Evolutionary conservation across 2,329 filamentous ascomycete species (phyloP).

Genomic region (Beauveria scarabaeidicola): DNA sequence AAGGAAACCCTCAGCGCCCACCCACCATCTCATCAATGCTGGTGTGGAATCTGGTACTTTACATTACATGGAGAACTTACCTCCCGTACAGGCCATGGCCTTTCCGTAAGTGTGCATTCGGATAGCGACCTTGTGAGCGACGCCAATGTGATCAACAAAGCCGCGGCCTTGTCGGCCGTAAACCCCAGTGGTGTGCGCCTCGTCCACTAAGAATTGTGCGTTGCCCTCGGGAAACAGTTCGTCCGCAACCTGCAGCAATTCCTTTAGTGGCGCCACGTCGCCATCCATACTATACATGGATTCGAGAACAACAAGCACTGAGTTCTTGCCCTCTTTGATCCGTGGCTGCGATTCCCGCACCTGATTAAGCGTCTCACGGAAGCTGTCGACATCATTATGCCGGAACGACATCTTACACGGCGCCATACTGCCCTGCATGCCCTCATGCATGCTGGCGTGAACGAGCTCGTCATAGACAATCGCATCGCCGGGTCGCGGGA

Average conservation of each 20-base stretch:
- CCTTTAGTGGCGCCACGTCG: conserved; percentile 28
- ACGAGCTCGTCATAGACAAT: conserved; percentile 9
- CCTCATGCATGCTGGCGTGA: not conserved
- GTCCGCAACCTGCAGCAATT: conserved; percentile 26
- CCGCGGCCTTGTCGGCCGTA: conserved; percentile 40
- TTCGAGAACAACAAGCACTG: conserved; percentile 30
- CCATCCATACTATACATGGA: conserved; percentile 37
- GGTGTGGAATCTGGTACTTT: not conserved
- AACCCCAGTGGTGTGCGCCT: conserved; percentile 44
- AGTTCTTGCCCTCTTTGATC: conserved; percentile 20
- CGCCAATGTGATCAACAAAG: conserved; percentile 37
- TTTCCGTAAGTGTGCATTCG: conserved; percentile 44
- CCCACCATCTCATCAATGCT: not conserved
- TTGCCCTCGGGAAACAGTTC: conserved; percentile 23
- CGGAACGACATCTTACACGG: not conserved
- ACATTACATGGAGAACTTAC: conserved; percentile 8
- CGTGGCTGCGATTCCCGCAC: conserved; percentile 21
- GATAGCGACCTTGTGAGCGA: conserved; percentile 39
- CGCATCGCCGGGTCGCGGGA: conserved; percentile 1
- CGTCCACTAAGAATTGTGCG: conserved; percentile 43
- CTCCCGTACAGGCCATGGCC: conserved; percentile 33
- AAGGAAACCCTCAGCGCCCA: not conserved
- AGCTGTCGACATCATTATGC: conserved; percentile 24
- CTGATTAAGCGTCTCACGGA: conserved; percentile 26
- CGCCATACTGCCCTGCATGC: conserved; percentile 3